Evolutionary conservation across 176 grass and related monocot species (phyloP).

Genomic region (Cymbopogon citratus): DNA sequence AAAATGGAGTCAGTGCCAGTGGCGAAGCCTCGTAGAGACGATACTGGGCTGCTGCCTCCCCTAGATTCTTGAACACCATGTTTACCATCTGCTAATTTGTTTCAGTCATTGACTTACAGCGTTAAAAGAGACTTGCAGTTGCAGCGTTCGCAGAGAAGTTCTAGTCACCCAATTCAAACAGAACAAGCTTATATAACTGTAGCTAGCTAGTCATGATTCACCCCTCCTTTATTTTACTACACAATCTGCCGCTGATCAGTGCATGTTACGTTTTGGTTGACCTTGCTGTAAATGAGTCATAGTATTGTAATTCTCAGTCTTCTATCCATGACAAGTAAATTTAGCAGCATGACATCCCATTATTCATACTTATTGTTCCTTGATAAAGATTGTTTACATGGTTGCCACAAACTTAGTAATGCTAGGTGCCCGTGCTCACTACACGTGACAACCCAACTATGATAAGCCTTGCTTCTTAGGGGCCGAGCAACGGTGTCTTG

Average conservation of each 20-base stretch:
- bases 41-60: no score
- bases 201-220: no score
- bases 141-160: no score
- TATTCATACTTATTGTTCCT: not conserved
- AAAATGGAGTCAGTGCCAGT: not conserved
- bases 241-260: no score
- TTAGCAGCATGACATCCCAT: not conserved
- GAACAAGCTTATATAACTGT: no score
- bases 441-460: not conserved
- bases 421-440: not conserved
- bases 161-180: no score
- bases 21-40: no score
- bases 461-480: not conserved
- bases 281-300: not conserved
- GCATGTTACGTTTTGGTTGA: not conserved
- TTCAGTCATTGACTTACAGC: no score
- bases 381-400: not conserved
- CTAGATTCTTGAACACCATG: no score
- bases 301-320: not conserved
- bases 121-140: no score
- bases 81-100: no score
- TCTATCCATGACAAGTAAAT: not conserved
- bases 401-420: not conserved
- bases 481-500: not conserved
- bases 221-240: no score